Base-by-base conservation (phyloP, 106 monocot species). In the Acorus gramineus region DNA sequence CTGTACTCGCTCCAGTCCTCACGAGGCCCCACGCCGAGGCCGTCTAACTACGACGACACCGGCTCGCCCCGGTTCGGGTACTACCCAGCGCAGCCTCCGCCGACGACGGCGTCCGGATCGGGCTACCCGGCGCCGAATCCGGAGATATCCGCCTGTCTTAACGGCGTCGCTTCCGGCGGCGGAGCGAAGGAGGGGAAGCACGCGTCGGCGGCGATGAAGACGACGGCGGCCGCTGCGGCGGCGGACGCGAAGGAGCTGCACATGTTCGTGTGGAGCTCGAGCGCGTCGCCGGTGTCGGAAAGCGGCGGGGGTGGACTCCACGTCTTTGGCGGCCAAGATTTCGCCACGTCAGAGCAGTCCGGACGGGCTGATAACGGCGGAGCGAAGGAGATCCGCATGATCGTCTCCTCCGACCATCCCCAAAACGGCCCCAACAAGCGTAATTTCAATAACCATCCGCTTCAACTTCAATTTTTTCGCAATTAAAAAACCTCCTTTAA, bases 261-360 rank as follows among this genome's bases (percentile, higher is more conserved):
- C 65, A 86, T 86, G 86, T 86, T 86, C 66, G 83, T 86, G n/a
- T 86, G 86, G 86, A 86, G 86, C 74, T 86, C 83, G 47, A 80
- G 54, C 68, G 74, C 74, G 14, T 86, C 86, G 49, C 86, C 82
- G 56, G 80, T 77, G 42, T 83, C 83, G 28, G 86, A 86, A 46
- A 79, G 73, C 28, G 64, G 76, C 50, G 28, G 28, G 28, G 28
- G 28, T 28, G 86, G 79, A 11, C 71, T 80, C 47, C 82, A 72
- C 50, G 86, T 71, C 3, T 74, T 82, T 46, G 67, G 67, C 60
- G 49, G 67, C 14, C 56, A 45, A 7, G 82, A 79, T 9, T 62
- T 73, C 45, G 49, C 42, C 45, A 47, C 28, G 12, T 13, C 60
- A 13, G 66, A 64, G 50, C 57, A 10, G 46, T 45, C 56, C 6